Evolutionary conservation across 2,329 filamentous ascomycete genomes (phyloP), one percentile per base, ranked within the genome.

Genomic region (Pseudopithomyces maydicus): DNA sequence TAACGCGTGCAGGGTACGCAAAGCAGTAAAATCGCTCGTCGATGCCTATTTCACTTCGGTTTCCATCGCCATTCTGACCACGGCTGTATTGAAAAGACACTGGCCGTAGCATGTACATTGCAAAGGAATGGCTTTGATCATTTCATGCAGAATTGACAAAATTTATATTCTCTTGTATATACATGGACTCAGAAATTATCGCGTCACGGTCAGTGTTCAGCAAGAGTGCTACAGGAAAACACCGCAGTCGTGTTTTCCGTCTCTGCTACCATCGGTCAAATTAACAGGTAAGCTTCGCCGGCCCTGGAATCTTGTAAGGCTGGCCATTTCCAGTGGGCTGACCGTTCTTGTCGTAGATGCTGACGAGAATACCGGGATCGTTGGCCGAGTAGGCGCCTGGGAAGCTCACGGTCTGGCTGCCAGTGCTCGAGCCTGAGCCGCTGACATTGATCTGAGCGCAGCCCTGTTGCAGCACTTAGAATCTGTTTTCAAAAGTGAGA

Each of bases 241-340:
- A 14, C 35, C 35, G 3, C 11, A 14, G 3, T 36, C 35, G 5
- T 36, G 35, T n/a, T 3, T 36, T 14, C 15, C 35, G 14, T 11
- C 35, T 14, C 7, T 10, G 35, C n/a, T 41, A 17, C 10, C n/a
- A 41, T 41, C n/a, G n/a, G 19, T 10, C 41, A 32, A 22, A 35
- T 38, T 32, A 55, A 65, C 81, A 83, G 8, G 68, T 74, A 55
- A 83, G 81, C 1, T 82, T 65, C 5, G 74, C 70, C 38, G 81
- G 81, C 0, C 81, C 81, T 0, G 81, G 81, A 47, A 83, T 77
- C 6, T 67, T 76, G 58, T 83, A 83, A 8, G 67, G 62, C 55
- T 60, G 56, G 8, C 62, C 55, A 14, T 54, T 60, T 54, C 65
- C 63, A 41, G 62, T 38, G 5, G 45, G 45, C 63, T 17, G 63